These are phyloP conservation scores for Euphorbia lathyris DNA, from an alignment of 345 rosid genomes.

Conservation along the genomic window DNA sequence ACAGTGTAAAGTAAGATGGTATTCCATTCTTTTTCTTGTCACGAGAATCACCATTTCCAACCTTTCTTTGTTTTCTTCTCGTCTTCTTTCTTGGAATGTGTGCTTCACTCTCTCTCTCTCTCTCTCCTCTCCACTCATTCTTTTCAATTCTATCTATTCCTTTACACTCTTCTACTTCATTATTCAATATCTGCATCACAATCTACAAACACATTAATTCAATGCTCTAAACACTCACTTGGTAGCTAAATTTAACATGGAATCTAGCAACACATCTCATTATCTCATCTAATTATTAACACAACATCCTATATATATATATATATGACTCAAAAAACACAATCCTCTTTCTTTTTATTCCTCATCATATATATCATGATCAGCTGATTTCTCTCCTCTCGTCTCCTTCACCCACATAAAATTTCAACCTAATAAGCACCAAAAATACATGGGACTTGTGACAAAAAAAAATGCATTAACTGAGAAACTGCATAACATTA, in stretches of 20 bases:
- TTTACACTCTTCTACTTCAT: no score
- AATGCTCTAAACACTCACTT: constrained; percentile 14
- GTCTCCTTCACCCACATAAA: not conserved
- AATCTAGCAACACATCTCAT: constrained; percentile 19
- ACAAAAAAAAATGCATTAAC: not conserved
- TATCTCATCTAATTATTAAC: no score
- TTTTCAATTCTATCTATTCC: not conserved
- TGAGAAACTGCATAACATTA: not conserved
- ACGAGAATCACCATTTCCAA: constrained; percentile 64
- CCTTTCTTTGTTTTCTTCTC: constrained; percentile 49
- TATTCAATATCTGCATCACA: no score
- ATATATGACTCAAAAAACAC: constrained; percentile 16
- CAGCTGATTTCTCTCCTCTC: not conserved
- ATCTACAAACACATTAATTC: no score
- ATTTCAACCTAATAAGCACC: constrained; percentile 20
- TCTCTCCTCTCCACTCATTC: constrained; percentile 5
- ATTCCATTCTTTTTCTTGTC: constrained; percentile 24
- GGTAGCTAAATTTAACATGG: constrained; percentile 10
- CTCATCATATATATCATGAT: constrained; percentile 11
- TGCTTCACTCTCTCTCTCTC: constrained; percentile 31
- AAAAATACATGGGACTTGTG: constrained; percentile 24
- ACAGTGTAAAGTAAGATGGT: constrained; percentile 4
- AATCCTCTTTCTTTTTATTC: constrained; percentile 16
- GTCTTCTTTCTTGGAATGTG: constrained; percentile 55
- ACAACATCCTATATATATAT: no score